Evolutionary conservation across 2,329 filamentous ascomycete species (phyloP), one percentile per base, ranked within the genome.

Genomic region (Pezicula radicicola): DNA sequence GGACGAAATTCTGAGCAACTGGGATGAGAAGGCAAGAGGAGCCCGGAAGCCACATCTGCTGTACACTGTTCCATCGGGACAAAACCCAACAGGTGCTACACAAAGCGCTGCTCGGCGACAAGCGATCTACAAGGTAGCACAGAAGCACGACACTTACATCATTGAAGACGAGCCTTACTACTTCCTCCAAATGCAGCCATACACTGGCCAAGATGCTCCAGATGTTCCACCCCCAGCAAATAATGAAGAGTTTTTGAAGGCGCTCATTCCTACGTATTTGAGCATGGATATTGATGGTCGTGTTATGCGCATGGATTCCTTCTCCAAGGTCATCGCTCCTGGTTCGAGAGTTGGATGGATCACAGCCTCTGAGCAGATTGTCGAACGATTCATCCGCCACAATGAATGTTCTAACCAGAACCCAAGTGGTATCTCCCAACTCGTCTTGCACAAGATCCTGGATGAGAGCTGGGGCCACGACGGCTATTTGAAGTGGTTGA

Each of bases 401-500:
- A 85, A 86, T 58, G 94, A 99, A 70, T 83, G 87, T 19, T 87
- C 85, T 37, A 91, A 85, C 43, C 94, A 99, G 67, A 91, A 89
- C 16, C 91, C 94, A 0, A 86, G 83, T 51, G 94, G 94, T 41
- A 81, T 96, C 63, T 85, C 88, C 0, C 93, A 97, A 72, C 75
- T 94, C 19, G 76, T 93, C 8, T 73, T 97, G 50, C 92, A 89
- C 75, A 95, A 96, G 72, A 76, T 99, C 19, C 77, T 99, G 2
- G 94, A 99, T 59, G 91, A 96, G 70, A 84, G 86, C 46, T 99
- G 94, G 94, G 94, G 93, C 21, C 94, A 99, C 65, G 79, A 83
- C 40, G 92, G 92, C 2, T 99, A 95, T 66, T 71, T 99, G 21
- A 79, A 87, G 64, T 99, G 94, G 94, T 73, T 99, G 57, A 88